Evolutionary conservation across 2,329 filamentous ascomycete species (phyloP).

Genomic region (Scedosporium dehoogii): DNA sequence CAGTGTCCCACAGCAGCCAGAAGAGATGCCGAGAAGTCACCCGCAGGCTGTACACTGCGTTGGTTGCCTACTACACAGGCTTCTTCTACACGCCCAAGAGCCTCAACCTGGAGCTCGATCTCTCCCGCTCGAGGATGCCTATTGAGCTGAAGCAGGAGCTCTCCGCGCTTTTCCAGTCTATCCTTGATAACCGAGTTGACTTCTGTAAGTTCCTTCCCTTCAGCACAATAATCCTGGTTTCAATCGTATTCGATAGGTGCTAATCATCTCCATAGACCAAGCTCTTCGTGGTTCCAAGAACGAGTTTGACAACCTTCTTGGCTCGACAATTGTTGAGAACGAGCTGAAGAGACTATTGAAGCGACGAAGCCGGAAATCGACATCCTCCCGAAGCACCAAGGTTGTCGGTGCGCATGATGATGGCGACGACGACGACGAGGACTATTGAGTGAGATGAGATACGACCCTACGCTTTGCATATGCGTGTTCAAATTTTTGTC

Average conservation of each 20-base stretch:
- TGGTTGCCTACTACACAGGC: slow-evolving; percentile 15
- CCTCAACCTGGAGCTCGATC: slow-evolving; percentile 10
- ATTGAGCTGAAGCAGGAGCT: slow-evolving; percentile 2
- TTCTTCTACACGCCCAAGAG: slow-evolving; percentile 12
- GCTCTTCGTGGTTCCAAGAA: background rate
- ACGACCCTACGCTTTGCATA: background rate
- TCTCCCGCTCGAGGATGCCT: background rate
- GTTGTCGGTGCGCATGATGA: background rate
- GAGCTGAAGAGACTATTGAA: slow-evolving; percentile 10
- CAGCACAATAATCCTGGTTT: background rate
- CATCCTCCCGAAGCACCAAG: background rate
- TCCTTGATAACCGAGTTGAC: slow-evolving; percentile 22
- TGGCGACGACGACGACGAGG: background rate
- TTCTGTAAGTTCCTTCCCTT: slow-evolving; percentile 21
- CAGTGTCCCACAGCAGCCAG: background rate
- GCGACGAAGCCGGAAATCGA: slow-evolving; percentile 3
- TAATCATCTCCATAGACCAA: slow-evolving; percentile 6
- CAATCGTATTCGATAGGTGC: background rate
- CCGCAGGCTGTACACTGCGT: slow-evolving; percentile 10
- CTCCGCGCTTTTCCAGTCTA: background rate
- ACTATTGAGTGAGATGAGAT: background rate
- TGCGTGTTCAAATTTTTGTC: background rate
- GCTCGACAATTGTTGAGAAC: slow-evolving; percentile 8
- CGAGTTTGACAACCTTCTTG: slow-evolving; percentile 6
- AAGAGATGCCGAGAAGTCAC: slow-evolving; percentile 3